Evolutionary conservation across 2,329 filamentous ascomycete genomes (phyloP).

Genomic region (Sporothrix curviconia): DNA sequence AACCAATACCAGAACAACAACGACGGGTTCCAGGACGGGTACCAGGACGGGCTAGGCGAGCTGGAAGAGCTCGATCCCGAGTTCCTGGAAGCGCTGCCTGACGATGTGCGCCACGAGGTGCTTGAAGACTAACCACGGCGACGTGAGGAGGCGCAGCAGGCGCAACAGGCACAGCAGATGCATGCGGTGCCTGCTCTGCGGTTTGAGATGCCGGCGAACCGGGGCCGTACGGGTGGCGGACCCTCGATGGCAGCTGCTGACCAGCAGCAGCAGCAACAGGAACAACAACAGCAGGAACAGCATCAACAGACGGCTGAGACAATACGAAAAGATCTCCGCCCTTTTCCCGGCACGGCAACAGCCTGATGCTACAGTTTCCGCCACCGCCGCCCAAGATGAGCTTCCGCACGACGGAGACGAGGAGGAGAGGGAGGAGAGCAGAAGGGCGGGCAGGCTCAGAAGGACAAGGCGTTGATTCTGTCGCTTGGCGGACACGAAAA

Average conservation of each 20-base stretch:
- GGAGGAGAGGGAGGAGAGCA: too few species aligned
- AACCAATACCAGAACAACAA: too few species aligned
- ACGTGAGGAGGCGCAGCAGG: constrained; percentile 21
- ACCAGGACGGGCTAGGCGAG: constrained; percentile 29
- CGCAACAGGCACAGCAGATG: constrained; percentile 7
- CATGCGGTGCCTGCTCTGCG: constrained; percentile 32
- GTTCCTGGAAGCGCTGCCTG: constrained; percentile 76
- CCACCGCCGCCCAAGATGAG: constrained; percentile 38
- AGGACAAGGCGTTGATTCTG: constrained; percentile 34
- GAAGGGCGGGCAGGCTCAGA: too few species aligned
- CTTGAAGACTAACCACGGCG: constrained; percentile 66
- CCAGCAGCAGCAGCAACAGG: constrained; percentile 16
- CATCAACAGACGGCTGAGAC: too few species aligned
- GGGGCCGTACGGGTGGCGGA: constrained; percentile 13
- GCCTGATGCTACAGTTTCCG: constrained; percentile 39
- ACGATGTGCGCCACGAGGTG: constrained; percentile 72
- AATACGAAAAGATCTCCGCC: too few species aligned
- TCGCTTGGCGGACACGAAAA: constrained; percentile 59
- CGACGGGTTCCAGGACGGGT: too few species aligned
- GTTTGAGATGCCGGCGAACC: constrained; percentile 36
- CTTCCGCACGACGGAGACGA: constrained; percentile 39
- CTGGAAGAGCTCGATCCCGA: constrained; percentile 55
- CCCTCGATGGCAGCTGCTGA: constrained; percentile 17
- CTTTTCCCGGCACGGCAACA: too few species aligned
- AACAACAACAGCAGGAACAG: too few species aligned